phyloP scores from a whole-genome alignment of 768 basidiomycete species.

The Tricholoma terreum region DNA sequence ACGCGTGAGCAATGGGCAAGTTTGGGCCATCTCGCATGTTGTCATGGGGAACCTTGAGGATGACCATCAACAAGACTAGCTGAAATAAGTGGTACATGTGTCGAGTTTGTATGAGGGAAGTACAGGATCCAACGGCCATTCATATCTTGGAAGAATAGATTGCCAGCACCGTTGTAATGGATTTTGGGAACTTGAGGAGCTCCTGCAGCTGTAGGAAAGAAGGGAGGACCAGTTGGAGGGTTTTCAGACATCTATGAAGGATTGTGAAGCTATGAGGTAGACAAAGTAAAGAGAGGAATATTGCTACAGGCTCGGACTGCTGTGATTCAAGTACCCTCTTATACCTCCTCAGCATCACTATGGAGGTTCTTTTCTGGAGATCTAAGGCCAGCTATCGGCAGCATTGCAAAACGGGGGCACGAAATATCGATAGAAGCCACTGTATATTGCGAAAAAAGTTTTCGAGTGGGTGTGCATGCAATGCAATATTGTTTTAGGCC shows the following conservation, averaged over 20 bases:
- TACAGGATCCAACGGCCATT: conserved; percentile 1
- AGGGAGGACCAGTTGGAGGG: not conserved
- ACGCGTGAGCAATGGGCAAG: not conserved
- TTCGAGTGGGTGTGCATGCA: not conserved
- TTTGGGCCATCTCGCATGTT: not conserved
- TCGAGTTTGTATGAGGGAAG: not conserved
- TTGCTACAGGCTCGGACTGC: not conserved
- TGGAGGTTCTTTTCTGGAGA: no score
- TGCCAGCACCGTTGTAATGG: conserved; percentile 1
- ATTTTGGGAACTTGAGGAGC: not conserved
- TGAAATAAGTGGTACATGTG: not conserved
- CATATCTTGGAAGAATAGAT: not conserved
- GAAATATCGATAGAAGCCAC: not conserved
- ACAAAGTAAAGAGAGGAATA: not conserved
- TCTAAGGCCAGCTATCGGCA: no score
- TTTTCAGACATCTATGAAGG: not conserved
- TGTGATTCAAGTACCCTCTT: not conserved
- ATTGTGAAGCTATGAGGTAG: not conserved
- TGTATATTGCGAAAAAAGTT: not conserved
- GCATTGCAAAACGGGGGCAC: not conserved
- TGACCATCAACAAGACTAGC: not conserved
- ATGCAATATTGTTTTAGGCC: not conserved
- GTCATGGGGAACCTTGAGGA: not conserved
- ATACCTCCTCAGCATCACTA: not conserved
- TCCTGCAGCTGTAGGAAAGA: not conserved